Base-by-base conservation (phyloP, 305 asterid genomes). In the Solanum aculeatissimum region DNA sequence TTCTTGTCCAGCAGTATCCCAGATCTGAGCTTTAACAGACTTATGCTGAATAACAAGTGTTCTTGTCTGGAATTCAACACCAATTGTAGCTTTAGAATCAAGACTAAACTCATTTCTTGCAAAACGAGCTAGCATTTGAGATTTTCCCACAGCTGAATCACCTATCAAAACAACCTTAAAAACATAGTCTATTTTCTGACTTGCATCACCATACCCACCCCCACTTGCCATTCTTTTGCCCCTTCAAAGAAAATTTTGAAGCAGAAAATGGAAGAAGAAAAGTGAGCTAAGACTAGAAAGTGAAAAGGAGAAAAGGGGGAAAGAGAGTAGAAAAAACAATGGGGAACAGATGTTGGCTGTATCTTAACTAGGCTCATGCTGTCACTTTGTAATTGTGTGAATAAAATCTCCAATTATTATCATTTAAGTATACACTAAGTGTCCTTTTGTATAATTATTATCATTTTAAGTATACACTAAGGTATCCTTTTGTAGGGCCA, bases 1-100 rank as follows among this genome's bases (percentile, higher is more conserved):
- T 78, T 94, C 98, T 84, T 94, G 98, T 32, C 98, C 98, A 77
- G 98, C 98, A 25, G 98, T 94, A 80, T 94, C 98, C 98, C 98
- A 94, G 93, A 94, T 93, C 95, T 93, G 98, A 85, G 98, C 97
- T 84, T 93, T 93, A 32, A 93, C 93, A 69, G 97, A 92, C 89
- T 94, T 94, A 57, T 86, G 97, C 51, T 94, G 87, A 83, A 94
- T 90, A 29, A 90, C 90, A 53, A 94, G 92, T 14, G 98, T 93
- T 63, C 95, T 91, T 1, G 98, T 94, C 85, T 94, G 97, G 51
- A 94, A 94, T 85, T 94, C 98, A 65, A 94, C 98, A 4, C 98
- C 98, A 69, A 94, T 93, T 40, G 98, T 94, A 40, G 98, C 93
- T 81, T 94, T 94, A 18, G 98, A 93, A 74, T 94, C 97, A 92